Evolutionary conservation across 257 asterid genomes (phyloP), one percentile per base, ranked within the genome.

Genomic region (Forsythia suspensa): DNA sequence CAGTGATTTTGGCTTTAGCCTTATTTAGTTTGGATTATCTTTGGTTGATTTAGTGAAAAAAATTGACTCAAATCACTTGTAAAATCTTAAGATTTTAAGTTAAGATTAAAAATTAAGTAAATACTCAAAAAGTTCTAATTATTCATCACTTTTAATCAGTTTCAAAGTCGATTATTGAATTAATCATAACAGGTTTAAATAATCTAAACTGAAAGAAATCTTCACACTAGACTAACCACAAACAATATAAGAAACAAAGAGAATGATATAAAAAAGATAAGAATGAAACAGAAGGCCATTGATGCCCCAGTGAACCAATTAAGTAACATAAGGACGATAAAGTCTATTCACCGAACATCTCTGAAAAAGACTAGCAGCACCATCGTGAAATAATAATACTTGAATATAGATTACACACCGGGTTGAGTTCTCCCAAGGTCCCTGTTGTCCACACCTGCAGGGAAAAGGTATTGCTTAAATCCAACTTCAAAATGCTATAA

Each of bases 401-500:
- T 21, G 70, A 4, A 44, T 12, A 76, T 38, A 37, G 20, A 65
- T 55, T 61, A 85, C 94, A 72, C 84, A 92, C 97, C 55, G 98
- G 98, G 75, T 88, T 92, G 76, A 92, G 91, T 77, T 94, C 98
- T 81, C 97, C 98, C 97, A 94, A 86, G 80, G 97, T 92, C 79
- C 98, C 97, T 79, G 95, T 89, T 36, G 98, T 92, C 90, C 95
- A 92, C 15, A 87, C 91, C 91, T 87, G 87, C 72, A 83, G 59
- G 29, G 70, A 72, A 48, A 68, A 37, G 24, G 37, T n/a, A 85
- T 75, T 12, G 16, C 59, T 46, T 68, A 1, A 73, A 55, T 55
- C 65, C 21, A 55, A 55, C 24, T 43, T 57, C 46, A 40, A 76
- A 37, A 57, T 73, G 72, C 73, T 66, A 18, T 37, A 16, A 42